Percentiles rank a stretch among this genome's conserved stretches.
Conservation (phyloP, 1,284 basidiomycete genomes). For the Earliella scabrosa region DNA sequence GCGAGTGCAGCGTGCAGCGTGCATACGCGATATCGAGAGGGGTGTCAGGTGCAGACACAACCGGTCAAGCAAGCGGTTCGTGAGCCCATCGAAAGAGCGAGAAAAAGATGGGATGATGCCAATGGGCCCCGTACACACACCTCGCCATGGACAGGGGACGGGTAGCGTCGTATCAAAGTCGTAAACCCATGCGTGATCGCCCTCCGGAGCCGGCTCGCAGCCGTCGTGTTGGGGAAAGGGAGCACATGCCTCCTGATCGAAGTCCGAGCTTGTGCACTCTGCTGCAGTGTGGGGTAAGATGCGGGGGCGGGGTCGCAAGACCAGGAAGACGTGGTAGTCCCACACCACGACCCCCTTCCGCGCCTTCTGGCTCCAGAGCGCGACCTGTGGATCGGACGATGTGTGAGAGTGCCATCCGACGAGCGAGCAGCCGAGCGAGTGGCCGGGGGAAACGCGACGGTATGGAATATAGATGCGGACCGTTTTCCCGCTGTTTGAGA, state of each 20-base stretch:
- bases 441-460: constrained; percentile 5
- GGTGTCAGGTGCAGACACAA: constrained; percentile 1
- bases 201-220: not conserved
- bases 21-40: constrained; percentile 2
- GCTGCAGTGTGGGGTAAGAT: not conserved
- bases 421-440: constrained; percentile 1
- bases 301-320: constrained; percentile 40
- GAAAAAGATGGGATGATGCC: not conserved
- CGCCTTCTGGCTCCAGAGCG: constrained; percentile 65
- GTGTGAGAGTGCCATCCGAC: not conserved
- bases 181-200: constrained; percentile 55
- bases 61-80: not conserved
- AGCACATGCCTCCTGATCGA: not conserved
- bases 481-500: constrained; percentile 64
- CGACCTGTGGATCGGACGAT: constrained; percentile 46
- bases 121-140: constrained; percentile 36
- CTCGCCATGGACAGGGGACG: constrained; percentile 52
- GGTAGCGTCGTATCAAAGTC: constrained; percentile 62
- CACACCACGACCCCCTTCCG: constrained; percentile 54
- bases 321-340: constrained; percentile 78
- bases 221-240: not conserved
- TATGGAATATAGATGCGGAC: constrained; percentile 38
- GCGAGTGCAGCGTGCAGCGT: too few species aligned
- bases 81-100: not conserved
- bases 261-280: not conserved